Conservation (phyloP, 1,284 basidiomycete species). For the Fomitopsis pinicola region DNA sequence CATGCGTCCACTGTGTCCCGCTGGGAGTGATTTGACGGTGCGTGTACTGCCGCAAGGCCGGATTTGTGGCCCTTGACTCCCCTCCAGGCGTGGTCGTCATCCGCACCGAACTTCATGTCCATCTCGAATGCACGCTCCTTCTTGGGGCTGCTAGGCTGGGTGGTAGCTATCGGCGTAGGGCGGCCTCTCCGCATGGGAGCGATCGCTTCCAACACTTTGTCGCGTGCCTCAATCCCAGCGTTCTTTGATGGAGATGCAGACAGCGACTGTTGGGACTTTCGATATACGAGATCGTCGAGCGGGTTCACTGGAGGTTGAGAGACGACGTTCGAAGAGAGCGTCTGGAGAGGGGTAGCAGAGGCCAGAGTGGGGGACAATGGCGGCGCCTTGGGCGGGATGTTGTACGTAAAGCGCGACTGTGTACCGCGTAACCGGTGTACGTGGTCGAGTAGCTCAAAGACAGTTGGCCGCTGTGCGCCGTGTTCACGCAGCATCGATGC, state of each 20-base stretch:
- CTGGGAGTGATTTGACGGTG: constrained; percentile 19
- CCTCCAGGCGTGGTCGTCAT: constrained; percentile 55
- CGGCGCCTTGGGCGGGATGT: constrained; percentile 44
- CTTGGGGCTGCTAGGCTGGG: constrained; percentile 37
- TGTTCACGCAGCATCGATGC: constrained; percentile 88
- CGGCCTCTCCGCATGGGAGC: constrained; percentile 75
- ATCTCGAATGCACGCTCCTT: constrained; percentile 35
- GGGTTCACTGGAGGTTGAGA: constrained; percentile 28
- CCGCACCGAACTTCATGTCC: constrained; percentile 35
- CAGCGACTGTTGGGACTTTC: constrained; percentile 25
- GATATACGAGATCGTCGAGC: constrained; percentile 40
- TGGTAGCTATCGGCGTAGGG: constrained; percentile 35
- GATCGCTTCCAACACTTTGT: constrained; percentile 71
- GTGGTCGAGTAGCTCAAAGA: constrained; percentile 74
- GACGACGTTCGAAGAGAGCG: constrained; percentile 23
- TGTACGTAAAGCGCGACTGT: constrained; percentile 73
- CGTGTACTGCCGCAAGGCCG: constrained; percentile 27
- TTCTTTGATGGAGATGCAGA: constrained; percentile 31
- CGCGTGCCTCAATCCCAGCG: constrained; percentile 61
- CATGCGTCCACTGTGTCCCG: constrained; percentile 42
- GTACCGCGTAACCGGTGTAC: constrained; percentile 84
- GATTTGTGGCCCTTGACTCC: constrained; percentile 34
- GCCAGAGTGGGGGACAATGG: constrained; percentile 30
- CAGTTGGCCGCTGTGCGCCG: constrained; percentile 74
- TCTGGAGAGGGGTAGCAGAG: constrained; percentile 20